Conservation (phyloP, 2,329 filamentous ascomycete genomes). For the Elsinoe necatrix region DNA sequence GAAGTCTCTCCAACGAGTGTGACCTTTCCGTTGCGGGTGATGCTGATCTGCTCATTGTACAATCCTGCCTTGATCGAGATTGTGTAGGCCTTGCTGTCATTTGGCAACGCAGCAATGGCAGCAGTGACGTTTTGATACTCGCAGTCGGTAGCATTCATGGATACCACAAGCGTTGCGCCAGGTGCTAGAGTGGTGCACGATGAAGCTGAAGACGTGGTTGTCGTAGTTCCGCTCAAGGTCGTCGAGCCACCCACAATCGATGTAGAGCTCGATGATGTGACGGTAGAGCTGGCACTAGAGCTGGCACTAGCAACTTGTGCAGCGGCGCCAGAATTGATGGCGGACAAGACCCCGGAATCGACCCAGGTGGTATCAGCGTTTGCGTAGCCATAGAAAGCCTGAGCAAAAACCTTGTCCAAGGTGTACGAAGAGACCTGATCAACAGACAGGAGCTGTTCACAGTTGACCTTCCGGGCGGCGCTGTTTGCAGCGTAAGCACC, state of each 20-base stretch:
- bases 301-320: constrained; percentile 19
- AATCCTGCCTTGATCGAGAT: constrained; percentile 36
- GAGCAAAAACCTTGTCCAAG: constrained; percentile 31
- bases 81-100: constrained; percentile 33
- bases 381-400: constrained; percentile 29
- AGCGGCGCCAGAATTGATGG: constrained; percentile 28
- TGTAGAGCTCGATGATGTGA: constrained; percentile 18
- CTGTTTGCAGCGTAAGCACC: constrained; percentile 35
- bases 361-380: constrained; percentile 33
- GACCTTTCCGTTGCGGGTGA: constrained; percentile 35
- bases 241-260: constrained; percentile 12
- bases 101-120: constrained; percentile 38
- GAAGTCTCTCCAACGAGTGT: constrained; percentile 31
- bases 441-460: constrained; percentile 30
- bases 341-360: constrained; percentile 29
- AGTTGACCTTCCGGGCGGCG: constrained; percentile 26
- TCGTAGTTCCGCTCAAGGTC: constrained; percentile 18
- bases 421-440: constrained; percentile 31
- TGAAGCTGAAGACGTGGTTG: constrained; percentile 18
- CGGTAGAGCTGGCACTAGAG: constrained; percentile 17
- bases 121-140: constrained; percentile 37
- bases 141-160: constrained; percentile 24
- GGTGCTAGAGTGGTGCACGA: constrained; percentile 21
- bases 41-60: constrained; percentile 36
- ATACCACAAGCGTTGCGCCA: constrained; percentile 31